These are phyloP conservation scores for Vitis amurensis DNA, from an alignment of 164 flowering plant species.

Conservation along the genomic window DNA sequence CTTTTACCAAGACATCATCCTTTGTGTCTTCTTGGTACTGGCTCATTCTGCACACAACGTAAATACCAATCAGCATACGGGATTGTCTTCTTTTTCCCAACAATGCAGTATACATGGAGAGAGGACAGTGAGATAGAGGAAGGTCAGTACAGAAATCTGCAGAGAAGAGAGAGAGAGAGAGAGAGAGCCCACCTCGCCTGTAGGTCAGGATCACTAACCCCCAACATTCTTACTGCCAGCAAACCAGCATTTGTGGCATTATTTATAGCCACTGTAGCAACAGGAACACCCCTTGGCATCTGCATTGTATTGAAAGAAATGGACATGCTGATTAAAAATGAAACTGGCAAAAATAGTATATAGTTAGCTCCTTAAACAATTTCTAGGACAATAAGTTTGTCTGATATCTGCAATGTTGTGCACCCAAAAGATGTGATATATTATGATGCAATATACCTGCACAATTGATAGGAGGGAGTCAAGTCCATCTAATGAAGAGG, in stretches of 20 bases:
- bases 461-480: constrained; percentile 94
- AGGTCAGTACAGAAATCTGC: too few species aligned
- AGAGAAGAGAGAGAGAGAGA: too few species aligned
- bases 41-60: constrained; percentile 31
- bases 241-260: constrained; percentile 91
- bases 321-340: too few species aligned
- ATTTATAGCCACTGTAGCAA: constrained; percentile 90
- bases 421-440: not conserved
- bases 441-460: constrained; percentile 57
- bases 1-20: constrained; percentile 50
- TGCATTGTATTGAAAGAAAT: constrained; percentile 17
- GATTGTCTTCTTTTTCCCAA: too few species aligned
- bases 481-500: constrained; percentile 76
- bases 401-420: not conserved
- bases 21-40: constrained; percentile 56
- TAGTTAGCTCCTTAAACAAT: too few species aligned
- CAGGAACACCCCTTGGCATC: constrained; percentile 99
- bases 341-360: too few species aligned
- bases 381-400: too few species aligned
- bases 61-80: not conserved
- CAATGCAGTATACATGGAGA: too few species aligned
- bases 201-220: constrained; percentile 27
- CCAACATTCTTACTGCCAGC: constrained; percentile 76
- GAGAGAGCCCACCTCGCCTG: too few species aligned
- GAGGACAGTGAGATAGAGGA: too few species aligned